Evolutionary conservation across 2,329 filamentous ascomycete species (phyloP), one percentile per base, ranked within the genome.

Genomic region (Westerdykella sp.): DNA sequence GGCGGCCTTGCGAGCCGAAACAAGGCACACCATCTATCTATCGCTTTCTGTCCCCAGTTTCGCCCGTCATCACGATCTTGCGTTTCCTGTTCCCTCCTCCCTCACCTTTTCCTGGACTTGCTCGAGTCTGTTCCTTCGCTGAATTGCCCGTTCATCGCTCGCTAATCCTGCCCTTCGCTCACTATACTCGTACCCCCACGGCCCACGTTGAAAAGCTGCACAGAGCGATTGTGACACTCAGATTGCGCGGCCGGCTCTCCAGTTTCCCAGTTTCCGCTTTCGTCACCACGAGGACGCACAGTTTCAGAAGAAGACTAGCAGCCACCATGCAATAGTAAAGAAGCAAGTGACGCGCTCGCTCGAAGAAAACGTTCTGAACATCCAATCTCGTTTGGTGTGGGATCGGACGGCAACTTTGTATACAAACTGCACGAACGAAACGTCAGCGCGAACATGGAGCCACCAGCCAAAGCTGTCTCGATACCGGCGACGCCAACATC

Each of bases 381-480:
- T 10, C 3, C 25, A 12, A 28, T 28, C 7, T 28, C 25, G 7
- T 28, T 10, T 10, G 7, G 7, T 28, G 25, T 28, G 25, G 11
- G 25, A 28, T 28, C 11, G 25, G 25, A 12, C n/a, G 32, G 13
- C n/a, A 9, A 35, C 12, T 3, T 35, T 14, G 32, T 11, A 35
- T 35, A 35, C 5, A 35, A 18, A 35, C n/a, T 3, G 32, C 38
- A 32, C 21, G 28, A 30, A 18, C 11, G 11, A 11, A n/a, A 12
- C 6, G 3, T 9, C 30, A 28, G 35, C 21, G 22, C 37, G 28
- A 28, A 30, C 22, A 65, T 65, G 60, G 53, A 42, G 35, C 43
- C 48, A 42, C 48, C 49, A 39, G 41, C 40, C 36, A 57, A 54
- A 43, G 43, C 47, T 34, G 48, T 49, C 28, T 56, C 57, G 15